A percentile compares a stretch with the other conserved stretches of the same genome.
These are phyloP conservation scores for Coprinopsis strossmayeri DNA, from an alignment of 768 basidiomycete genomes.

Conservation along the genomic window DNA sequence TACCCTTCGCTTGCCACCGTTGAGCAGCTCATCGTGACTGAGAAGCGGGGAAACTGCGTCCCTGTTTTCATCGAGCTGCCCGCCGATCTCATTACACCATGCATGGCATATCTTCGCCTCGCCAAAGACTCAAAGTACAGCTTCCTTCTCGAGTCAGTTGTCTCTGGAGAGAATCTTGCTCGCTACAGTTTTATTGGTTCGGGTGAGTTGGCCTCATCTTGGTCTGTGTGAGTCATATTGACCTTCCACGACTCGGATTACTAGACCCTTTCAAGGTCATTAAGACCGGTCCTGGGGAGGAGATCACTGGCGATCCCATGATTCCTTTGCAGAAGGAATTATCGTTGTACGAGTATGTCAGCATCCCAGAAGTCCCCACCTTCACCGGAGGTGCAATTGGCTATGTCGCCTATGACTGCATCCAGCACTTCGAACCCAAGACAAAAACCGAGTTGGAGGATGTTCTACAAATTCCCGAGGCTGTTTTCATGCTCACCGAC, in stretches of 20 bases:
- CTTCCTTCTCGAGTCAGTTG: conserved; percentile 90
- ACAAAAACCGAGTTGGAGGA: conserved; percentile 74
- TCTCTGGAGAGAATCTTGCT: conserved; percentile 84
- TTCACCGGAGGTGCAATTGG: conserved; percentile 98
- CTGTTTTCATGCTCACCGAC: conserved; percentile 95
- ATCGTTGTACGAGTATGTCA: conserved; percentile 80
- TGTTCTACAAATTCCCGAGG: conserved; percentile 84
- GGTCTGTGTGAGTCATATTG: neutral
- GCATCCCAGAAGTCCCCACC: conserved; percentile 85
- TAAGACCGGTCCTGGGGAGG: conserved; percentile 81
- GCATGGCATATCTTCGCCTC: conserved; percentile 91
- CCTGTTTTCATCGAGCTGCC: conserved; percentile 91
- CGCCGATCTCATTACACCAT: conserved; percentile 94
- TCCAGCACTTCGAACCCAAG: conserved; percentile 95
- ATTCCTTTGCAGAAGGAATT: conserved; percentile 79
- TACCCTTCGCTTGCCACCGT: conserved; percentile 68
- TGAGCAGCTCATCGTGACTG: conserved; percentile 69
- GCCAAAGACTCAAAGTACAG: conserved; percentile 91
- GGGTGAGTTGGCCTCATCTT: conserved; percentile 41
- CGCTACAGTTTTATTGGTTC: conserved; percentile 96
- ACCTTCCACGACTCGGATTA: neutral
- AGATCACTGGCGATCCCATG: conserved; percentile 84
- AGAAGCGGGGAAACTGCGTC: conserved; percentile 87
- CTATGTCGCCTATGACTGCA: conserved; percentile 94
- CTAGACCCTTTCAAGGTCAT: conserved; percentile 91